Percentiles rank a stretch among this genome's conserved stretches.
Conservation (phyloP, 2,329 filamentous ascomycete genomes). For the Epichloe amarillans region DNA sequence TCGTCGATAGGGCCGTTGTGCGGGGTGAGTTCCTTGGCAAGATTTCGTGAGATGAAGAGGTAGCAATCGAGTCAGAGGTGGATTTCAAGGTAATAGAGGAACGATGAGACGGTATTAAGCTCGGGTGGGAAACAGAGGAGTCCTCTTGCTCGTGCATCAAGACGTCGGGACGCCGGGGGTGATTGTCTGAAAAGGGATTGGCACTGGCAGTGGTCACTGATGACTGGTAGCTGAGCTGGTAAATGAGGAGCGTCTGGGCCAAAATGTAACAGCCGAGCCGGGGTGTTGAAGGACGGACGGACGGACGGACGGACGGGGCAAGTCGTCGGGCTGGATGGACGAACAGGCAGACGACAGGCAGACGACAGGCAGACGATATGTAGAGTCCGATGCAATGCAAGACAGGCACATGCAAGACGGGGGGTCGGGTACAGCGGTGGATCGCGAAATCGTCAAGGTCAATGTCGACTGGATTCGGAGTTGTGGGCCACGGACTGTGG, state of each 20-base stretch:
- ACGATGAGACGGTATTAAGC: not conserved
- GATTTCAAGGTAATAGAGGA: not conserved
- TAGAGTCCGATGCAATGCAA: no score
- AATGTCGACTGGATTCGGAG: no score
- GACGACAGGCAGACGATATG: no score
- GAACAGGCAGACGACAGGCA: no score
- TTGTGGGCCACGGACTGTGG: no score
- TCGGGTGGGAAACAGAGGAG: not conserved
- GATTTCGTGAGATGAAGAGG: conserved; percentile 3
- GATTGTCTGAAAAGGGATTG: not conserved
- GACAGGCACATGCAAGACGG: no score
- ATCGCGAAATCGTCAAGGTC: no score
- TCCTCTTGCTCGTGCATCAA: conserved; percentile 18
- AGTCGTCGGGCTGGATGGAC: no score
- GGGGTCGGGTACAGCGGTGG: no score
- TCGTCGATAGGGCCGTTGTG: conserved; percentile 1
- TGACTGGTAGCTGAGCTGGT: not conserved
- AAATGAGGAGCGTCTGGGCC: not conserved
- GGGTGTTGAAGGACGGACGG: no score
- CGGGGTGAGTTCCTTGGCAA: not conserved
- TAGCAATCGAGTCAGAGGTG: conserved; percentile 6
- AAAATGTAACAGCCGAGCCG: no score
- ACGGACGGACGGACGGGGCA: no score
- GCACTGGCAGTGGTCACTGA: not conserved
- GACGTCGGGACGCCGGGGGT: conserved; percentile 12